Conservation (phyloP, 2,329 filamentous ascomycete species). For the Torrubiella hemipterigena region DNA sequence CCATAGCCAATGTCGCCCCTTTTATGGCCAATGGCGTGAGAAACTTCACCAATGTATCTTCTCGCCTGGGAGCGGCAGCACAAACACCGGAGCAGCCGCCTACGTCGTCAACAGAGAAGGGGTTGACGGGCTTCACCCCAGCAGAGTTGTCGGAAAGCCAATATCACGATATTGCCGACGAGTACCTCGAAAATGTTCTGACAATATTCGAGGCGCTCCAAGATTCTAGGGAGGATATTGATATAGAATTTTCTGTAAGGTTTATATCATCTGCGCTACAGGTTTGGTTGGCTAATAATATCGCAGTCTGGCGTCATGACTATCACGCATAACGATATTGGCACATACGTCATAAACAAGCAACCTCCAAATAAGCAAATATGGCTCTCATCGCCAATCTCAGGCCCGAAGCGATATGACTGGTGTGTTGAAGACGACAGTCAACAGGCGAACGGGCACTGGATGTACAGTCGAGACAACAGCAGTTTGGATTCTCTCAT, state of each 20-base stretch:
- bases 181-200: conserved; percentile 52
- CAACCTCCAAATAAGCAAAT: conserved; percentile 96
- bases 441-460: conserved; percentile 66
- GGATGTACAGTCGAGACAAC: conserved; percentile 84
- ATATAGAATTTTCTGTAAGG: conserved; percentile 81
- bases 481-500: conserved; percentile 62
- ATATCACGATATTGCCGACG: conserved; percentile 69
- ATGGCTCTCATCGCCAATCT: conserved; percentile 86
- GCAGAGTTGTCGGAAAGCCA: conserved; percentile 55
- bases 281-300: conserved; percentile 8
- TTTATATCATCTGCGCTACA: neutral
- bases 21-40: no score
- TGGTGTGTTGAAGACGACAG: conserved; percentile 66
- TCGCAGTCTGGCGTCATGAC: conserved; percentile 73
- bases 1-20: conserved; percentile 17
- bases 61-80: conserved; percentile 32
- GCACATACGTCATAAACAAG: conserved; percentile 94
- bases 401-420: conserved; percentile 88
- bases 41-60: no score
- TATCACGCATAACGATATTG: conserved; percentile 54
- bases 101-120: conserved; percentile 26
- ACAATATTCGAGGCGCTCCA: conserved; percentile 58
- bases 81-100: conserved; percentile 43
- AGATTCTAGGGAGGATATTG: conserved; percentile 63
- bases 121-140: conserved; percentile 29